phyloP scores from a whole-genome alignment of 2,329 filamentous ascomycete species.

The Pseudogymnoascus destructans region DNA sequence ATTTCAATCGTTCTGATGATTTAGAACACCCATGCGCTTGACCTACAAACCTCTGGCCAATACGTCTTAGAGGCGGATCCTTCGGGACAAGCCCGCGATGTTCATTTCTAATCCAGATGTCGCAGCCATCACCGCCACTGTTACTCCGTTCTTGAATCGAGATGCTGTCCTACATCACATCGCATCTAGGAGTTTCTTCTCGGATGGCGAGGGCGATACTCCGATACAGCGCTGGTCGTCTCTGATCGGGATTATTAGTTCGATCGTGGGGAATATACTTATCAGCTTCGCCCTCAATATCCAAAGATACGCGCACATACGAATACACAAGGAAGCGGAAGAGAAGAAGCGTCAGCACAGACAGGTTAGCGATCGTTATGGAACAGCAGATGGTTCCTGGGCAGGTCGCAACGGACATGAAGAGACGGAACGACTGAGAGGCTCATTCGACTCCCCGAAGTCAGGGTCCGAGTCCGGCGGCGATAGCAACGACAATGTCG shows the following conservation, averaged over 20 bases:
- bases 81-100: constrained; percentile 1
- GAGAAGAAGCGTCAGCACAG: constrained; percentile 42
- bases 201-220: constrained; percentile 28
- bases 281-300: constrained; percentile 95
- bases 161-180: constrained; percentile 6
- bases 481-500: constrained; percentile 26
- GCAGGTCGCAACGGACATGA: constrained; percentile 24
- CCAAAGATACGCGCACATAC: constrained; percentile 87
- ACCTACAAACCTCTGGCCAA: neutral
- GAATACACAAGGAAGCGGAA: constrained; percentile 58
- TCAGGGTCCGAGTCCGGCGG: constrained; percentile 20
- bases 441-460: constrained; percentile 36
- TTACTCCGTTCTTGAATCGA: neutral
- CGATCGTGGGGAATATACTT: constrained; percentile 82
- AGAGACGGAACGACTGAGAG: constrained; percentile 40
- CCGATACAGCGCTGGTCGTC: constrained; percentile 68
- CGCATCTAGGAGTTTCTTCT: neutral
- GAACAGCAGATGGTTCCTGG: constrained; percentile 26
- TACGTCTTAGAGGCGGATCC: constrained; percentile 4
- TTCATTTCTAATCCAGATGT: constrained; percentile 4
- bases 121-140: neutral
- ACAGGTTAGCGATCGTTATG: constrained; percentile 35
- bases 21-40: constrained; percentile 1
- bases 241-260: constrained; percentile 85
- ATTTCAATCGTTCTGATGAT: neutral